A percentile compares a stretch with the other conserved stretches of the same genome.
Conservation (phyloP, 306 rosid species). For the Begonia peltatifolia region DNA sequence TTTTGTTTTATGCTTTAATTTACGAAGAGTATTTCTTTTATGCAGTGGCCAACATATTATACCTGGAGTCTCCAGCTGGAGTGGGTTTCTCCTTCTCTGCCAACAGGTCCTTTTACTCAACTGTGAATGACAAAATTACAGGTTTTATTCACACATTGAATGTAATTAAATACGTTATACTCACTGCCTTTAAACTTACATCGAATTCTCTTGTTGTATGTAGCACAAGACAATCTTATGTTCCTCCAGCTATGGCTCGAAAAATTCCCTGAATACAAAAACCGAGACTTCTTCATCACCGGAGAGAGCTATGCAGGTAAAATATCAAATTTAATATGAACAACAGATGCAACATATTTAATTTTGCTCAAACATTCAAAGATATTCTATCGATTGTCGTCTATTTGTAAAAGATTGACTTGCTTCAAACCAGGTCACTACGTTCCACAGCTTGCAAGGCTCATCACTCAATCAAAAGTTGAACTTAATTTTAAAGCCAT, state of each 20-base stretch:
- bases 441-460: conserved; percentile 35
- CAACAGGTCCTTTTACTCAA: conserved; percentile 14
- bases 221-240: conserved; percentile 23
- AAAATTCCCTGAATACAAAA: conserved; percentile 22
- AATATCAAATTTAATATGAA: background rate
- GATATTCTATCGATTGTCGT: background rate
- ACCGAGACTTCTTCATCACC: conserved; percentile 13
- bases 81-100: conserved; percentile 34
- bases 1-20: no score
- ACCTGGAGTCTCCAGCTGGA: conserved; percentile 34
- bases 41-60: conserved; percentile 28
- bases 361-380: background rate
- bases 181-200: background rate
- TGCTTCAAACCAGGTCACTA: conserved; percentile 22
- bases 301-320: conserved; percentile 41
- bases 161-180: background rate
- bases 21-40: background rate
- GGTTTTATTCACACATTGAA: conserved; percentile 8
- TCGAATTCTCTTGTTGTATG: no score
- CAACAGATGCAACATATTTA: background rate
- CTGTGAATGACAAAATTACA: conserved; percentile 19
- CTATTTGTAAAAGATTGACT: background rate
- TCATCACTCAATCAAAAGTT: conserved; percentile 15
- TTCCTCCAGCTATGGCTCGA: conserved; percentile 26
- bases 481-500: conserved; percentile 25